Base-by-base conservation (phyloP, 345 rosid species). In the Eucalyptus albens region DNA sequence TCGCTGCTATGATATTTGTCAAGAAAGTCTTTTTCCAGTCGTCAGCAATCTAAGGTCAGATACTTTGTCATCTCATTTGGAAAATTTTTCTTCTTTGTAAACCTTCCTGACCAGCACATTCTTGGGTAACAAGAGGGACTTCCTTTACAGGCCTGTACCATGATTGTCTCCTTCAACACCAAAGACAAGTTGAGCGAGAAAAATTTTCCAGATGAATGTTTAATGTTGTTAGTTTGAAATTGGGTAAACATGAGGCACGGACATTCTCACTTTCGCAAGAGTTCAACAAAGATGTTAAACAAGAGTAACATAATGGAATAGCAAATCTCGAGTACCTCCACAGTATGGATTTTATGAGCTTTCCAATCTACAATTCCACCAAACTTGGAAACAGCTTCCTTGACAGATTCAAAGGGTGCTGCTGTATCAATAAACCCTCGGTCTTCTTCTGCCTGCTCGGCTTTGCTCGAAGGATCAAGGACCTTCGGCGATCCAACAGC, bases 321-420 rank as follows among this genome's bases (percentile, higher is more conserved):
- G 56, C 37, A 86, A 51, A 45, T 86, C 87, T 77, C 21, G 12
- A 86, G 83, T 95, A 97, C 99, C 98, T 97, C 97, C 88, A 95
- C 94, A n/a, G 96, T 94, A 92, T 95, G 92, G 91, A 94, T 88
- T 93, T 92, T 94, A 90, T 96, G 99, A 81, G 98, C 99, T 93
- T 97, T 97, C 99, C 99, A 97, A 88, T 97, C 99, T 60, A 95
- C 96, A 88, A 97, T 97, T 88, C 99, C 99, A 10, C 99, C 99
- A 89, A 97, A 97, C 93, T 94, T 97, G 86, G 99, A 97, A 91
- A 97, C 99, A 89, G 95, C 99, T 91, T 95, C 95, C 94, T 97
- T 97, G 88, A 97, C 99, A 47, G 99, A 97, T 92, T 97, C 99
- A 89, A 97, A 91, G 89, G 99, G 99, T 50, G 98, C 95, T 31